Evolutionary conservation across 208 protist genomes (phyloP).

Genomic region (Crithidia bombi): DNA sequence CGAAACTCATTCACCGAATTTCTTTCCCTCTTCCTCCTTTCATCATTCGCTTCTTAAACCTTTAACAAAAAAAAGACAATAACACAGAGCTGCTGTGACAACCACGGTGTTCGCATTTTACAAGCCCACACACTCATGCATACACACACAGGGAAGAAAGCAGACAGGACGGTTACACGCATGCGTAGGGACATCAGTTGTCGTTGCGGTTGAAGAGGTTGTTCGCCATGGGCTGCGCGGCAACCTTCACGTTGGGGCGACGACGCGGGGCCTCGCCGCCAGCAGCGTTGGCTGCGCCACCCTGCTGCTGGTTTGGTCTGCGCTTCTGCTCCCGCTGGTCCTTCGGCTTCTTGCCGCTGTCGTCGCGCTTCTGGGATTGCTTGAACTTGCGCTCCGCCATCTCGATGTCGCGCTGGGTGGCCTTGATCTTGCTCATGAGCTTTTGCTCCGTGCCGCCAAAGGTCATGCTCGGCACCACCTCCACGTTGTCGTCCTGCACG

Average conservation of each 20-base stretch:
- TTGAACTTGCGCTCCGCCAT: constrained; percentile 50
- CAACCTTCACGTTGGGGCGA: constrained; percentile 15
- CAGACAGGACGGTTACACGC: not conserved
- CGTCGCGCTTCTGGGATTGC: constrained; percentile 37
- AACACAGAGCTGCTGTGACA: not conserved
- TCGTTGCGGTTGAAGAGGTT: constrained; percentile 59
- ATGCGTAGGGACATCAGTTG: constrained; percentile 21
- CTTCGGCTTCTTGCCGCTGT: constrained; percentile 34
- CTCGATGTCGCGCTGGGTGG: constrained; percentile 58
- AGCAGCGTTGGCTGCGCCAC: constrained; percentile 8
- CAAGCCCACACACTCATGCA: not conserved
- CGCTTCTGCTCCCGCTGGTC: constrained; percentile 42
- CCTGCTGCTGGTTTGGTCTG: constrained; percentile 30
- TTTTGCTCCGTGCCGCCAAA: constrained; percentile 77
- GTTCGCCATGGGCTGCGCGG: constrained; percentile 30
- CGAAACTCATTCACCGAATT: too few relatives aligned
- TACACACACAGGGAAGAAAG: constrained; percentile 13
- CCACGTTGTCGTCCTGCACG: constrained; percentile 81
- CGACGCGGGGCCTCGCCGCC: constrained; percentile 8
- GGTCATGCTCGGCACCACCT: constrained; percentile 80
- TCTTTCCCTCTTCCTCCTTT: not conserved
- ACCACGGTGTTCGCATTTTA: too few relatives aligned
- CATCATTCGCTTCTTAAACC: not conserved
- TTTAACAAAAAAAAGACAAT: not conserved
- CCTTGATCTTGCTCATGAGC: constrained; percentile 75